Base-by-base conservation (phyloP, 2,329 filamentous ascomycete species). In the Scortechinia acanthostroma region DNA sequence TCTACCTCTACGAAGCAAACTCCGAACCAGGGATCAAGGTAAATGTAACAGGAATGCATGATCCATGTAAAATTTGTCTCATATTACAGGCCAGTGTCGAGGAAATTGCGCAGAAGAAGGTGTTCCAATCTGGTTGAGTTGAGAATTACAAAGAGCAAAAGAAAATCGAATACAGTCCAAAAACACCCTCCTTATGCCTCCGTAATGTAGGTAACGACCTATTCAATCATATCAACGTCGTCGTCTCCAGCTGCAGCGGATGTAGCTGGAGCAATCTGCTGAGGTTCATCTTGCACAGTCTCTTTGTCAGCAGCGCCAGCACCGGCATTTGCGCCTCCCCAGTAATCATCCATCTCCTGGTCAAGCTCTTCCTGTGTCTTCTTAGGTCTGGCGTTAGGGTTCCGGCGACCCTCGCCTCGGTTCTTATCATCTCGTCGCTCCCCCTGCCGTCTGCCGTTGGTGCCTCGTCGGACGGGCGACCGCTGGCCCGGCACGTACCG, bases 291-390 rank as follows among this genome's bases (percentile, higher is more conserved):
- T 17, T 40, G 35, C 6, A 19, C 10, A 40, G 17, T 19, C 17
- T 40, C 35, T 17, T 40, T 10, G 10, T 40, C 35, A 6, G 35
- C 63, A 42, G 65, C 58, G 42, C 54, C 62, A 46, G 55, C 58
- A 28, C 63, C 61, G 20, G 25, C 25, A 30, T 30, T 30, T n/a
- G 25, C 25, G 20, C 67, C 69, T 22, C 76, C 82, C 71, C 89
- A 96, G 63, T 96, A 96, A 58, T 95, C 88, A 22, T 84, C 89
- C 91, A 96, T 96, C 66, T 96, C 91, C n/a, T 88, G 88, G 61
- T 96, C 91, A 33, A 96, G 72, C 60, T 96, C 88, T 55, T 95
- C 88, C 53, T 90, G 86, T 0, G 91, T 95, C 76, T 95, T 40
- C 13, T 17, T 13, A 40, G 35, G 35, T 17, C 35, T 13, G 20